Conservation (phyloP, 2,329 filamentous ascomycete genomes). For the Arthrobotrys sphaeroides region DNA sequence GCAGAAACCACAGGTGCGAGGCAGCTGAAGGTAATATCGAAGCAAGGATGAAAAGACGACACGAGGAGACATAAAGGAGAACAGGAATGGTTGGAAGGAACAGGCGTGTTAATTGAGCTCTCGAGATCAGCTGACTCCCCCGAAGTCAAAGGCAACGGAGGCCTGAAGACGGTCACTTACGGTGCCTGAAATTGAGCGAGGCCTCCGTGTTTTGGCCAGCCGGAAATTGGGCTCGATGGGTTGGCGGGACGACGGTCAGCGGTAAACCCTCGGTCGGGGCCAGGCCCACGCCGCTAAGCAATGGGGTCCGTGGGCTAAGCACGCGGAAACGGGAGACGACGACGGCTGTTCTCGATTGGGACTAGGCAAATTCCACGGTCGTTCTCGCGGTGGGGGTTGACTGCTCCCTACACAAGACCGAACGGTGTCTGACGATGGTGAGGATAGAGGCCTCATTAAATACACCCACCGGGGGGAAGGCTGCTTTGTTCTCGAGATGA, state of each 20-base stretch:
- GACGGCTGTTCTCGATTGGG: conserved; percentile 12
- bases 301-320: conserved; percentile 2
- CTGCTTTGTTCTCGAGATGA: background rate
- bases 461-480: background rate
- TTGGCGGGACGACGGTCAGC: conserved; percentile 41
- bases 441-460: conserved; percentile 13
- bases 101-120: conserved; percentile 46
- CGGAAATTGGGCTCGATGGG: background rate
- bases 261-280: background rate
- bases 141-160: background rate
- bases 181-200: conserved; percentile 22
- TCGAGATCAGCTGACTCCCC: conserved; percentile 37
- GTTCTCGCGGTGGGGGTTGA: background rate
- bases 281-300: conserved; percentile 19
- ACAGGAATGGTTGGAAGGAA: background rate
- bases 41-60: background rate
- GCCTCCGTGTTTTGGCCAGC: background rate
- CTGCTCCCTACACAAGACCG: background rate
- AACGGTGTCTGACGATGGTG: too few relatives aligned
- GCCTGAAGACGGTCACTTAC: conserved; percentile 9
- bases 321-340: conserved; percentile 38
- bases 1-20: background rate
- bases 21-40: background rate
- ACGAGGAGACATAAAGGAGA: background rate
- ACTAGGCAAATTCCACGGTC: background rate